Conservation (phyloP, 2,329 filamentous ascomycete species). For the Colletotrichum karsti region DNA sequence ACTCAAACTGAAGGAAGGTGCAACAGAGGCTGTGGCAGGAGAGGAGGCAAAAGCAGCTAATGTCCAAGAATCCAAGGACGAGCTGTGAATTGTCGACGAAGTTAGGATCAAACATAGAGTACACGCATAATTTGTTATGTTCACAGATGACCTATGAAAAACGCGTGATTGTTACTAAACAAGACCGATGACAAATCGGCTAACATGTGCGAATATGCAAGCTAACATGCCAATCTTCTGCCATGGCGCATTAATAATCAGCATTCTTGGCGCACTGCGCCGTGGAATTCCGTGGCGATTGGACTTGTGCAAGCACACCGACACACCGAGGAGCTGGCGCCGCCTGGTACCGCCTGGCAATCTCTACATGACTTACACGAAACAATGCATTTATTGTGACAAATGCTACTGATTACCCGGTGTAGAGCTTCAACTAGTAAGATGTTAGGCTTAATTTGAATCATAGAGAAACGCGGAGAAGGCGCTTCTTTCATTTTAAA, state of each 20-base stretch:
- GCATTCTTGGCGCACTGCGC: background rate
- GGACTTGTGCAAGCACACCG: background rate
- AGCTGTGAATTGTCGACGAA: background rate
- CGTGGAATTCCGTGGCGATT: slow-evolving; percentile 16
- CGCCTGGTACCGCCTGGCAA: no score
- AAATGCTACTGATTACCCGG: no score
- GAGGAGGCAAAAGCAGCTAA: background rate
- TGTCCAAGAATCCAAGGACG: slow-evolving; percentile 7
- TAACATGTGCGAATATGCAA: background rate
- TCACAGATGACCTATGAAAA: no score
- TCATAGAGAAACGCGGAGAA: no score
- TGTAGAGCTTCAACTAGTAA: no score
- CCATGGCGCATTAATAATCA: slow-evolving; percentile 14
- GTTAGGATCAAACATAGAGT: no score
- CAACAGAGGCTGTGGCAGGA: background rate
- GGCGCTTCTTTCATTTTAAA: no score
- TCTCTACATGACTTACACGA: no score
- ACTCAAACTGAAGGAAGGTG: slow-evolving; percentile 30
- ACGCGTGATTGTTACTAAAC: background rate
- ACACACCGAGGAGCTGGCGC: background rate
- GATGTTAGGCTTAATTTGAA: no score
- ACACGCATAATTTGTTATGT: no score
- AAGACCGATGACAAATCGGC: background rate
- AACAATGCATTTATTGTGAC: no score
- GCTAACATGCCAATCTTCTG: background rate